Percentiles rank a stretch among this genome's conserved stretches.
Conservation (phyloP, 1,284 basidiomycete genomes). For the Trametes sp. region DNA sequence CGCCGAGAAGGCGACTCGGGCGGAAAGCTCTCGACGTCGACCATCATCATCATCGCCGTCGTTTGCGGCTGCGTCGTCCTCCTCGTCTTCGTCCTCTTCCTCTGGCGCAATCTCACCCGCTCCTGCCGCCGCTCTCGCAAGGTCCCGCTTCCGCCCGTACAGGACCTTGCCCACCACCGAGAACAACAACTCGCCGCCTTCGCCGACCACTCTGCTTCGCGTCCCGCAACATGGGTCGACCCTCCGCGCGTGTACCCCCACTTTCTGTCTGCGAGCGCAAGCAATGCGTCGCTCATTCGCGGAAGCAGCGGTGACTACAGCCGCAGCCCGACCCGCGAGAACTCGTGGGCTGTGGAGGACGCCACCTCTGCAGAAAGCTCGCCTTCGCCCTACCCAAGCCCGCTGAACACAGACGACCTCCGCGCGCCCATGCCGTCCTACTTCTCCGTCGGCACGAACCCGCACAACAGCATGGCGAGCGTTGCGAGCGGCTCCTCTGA, state of each 20-base stretch:
- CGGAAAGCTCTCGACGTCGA: conserved; percentile 46
- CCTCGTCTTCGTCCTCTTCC: conserved; percentile 47
- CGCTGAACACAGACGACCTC: conserved; percentile 27
- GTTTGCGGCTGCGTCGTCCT: conserved; percentile 51
- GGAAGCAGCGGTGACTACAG: conserved; percentile 26
- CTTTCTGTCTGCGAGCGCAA: conserved; percentile 32
- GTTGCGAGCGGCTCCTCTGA: conserved; percentile 30
- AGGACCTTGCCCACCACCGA: conserved; percentile 65
- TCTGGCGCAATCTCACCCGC: conserved; percentile 49
- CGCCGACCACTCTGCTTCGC: conserved; percentile 30
- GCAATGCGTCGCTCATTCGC: conserved; percentile 42
- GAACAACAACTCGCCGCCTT: conserved; percentile 51
- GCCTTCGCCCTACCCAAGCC: conserved; percentile 34
- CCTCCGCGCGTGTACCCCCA: conserved; percentile 22
- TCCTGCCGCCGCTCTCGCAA: conserved; percentile 41
- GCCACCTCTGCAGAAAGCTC: conserved; percentile 38
- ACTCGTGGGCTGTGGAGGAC: conserved; percentile 39
- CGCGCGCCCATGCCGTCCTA: conserved; percentile 42
- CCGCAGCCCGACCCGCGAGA: conserved; percentile 30
- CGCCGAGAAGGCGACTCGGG: conserved; percentile 31
- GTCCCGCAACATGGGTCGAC: conserved; percentile 36
- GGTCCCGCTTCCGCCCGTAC: conserved; percentile 62
- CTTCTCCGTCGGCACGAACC: conserved; percentile 23
- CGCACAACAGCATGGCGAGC: conserved; percentile 32
- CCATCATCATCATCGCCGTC: conserved; percentile 54